Evolutionary conservation across 2,329 filamentous ascomycete species (phyloP).

Genomic region (Lecanicillium sp.): DNA sequence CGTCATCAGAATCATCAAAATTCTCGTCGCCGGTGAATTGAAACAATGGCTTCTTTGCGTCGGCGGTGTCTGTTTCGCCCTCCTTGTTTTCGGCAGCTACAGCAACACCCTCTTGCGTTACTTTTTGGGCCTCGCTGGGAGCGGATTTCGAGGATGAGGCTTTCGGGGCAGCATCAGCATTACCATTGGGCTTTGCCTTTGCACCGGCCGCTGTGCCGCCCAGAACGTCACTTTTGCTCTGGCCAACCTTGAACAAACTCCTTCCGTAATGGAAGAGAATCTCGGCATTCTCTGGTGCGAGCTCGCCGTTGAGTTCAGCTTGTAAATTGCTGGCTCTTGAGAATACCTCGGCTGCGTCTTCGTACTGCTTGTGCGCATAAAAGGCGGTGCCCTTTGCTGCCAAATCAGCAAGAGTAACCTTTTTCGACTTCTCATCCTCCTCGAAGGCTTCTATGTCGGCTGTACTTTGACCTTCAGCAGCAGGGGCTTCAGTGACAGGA

Average conservation of each 20-base stretch:
- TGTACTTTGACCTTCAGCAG: conserved; percentile 1
- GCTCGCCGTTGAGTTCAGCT: conserved; percentile 84
- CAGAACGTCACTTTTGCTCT: conserved; percentile 89
- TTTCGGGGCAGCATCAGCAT: conserved; percentile 31
- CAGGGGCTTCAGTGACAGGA: conserved; percentile 3
- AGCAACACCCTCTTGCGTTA: conserved; percentile 37
- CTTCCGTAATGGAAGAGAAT: conserved; percentile 92
- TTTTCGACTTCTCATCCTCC: conserved; percentile 40
- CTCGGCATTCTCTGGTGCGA: conserved; percentile 83
- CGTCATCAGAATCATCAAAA: conserved; percentile 75
- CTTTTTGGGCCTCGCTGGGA: conserved; percentile 31
- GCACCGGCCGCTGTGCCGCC: conserved; percentile 66
- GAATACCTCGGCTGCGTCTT: conserved; percentile 78
- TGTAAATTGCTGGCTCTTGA: conserved; percentile 85
- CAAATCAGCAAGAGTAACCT: conserved; percentile 66
- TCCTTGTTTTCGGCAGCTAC: conserved; percentile 30
- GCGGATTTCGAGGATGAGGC: conserved; percentile 24
- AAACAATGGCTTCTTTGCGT: conserved; percentile 67
- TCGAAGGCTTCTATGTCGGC: conserved; percentile 21
- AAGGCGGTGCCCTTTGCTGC: conserved; percentile 73
- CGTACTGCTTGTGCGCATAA: conserved; percentile 84
- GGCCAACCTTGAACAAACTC: conserved; percentile 86
- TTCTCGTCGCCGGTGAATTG: conserved; percentile 93
- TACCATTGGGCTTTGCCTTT: conserved; percentile 33
- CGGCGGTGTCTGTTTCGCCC: conserved; percentile 23